Percentiles rank a stretch among this genome's conserved stretches.
phyloP scores from a whole-genome alignment of 2,329 filamentous ascomycete species.

The Triangularia setosa region DNA sequence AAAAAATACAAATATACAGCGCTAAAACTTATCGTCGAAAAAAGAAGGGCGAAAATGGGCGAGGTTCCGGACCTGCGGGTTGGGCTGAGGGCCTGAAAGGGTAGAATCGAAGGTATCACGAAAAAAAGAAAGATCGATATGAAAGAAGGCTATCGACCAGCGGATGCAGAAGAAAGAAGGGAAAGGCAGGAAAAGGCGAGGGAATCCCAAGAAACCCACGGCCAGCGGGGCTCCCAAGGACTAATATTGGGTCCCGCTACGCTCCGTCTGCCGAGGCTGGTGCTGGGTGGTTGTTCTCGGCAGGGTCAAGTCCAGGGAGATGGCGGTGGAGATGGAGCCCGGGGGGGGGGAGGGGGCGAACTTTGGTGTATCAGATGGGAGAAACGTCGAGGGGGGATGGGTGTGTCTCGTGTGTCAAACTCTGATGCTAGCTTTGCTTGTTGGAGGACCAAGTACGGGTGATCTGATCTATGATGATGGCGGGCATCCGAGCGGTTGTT shows the following conservation, averaged over 20 bases:
- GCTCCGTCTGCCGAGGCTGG: conserved; percentile 6
- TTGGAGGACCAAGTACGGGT: too few relatives aligned
- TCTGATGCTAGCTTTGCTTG: conserved; percentile 36
- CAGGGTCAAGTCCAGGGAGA: conserved; percentile 19
- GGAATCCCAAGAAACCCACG: conserved; percentile 22
- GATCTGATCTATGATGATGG: conserved; percentile 50
- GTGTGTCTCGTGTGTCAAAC: conserved; percentile 38
- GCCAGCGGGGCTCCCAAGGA: conserved; percentile 26
- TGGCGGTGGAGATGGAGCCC: conserved; percentile 33
- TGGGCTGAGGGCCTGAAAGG: conserved; percentile 25
- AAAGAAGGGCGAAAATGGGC: conserved; percentile 36
- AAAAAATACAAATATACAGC: conserved; percentile 29
- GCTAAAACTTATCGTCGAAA: conserved; percentile 23
- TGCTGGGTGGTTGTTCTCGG: conserved; percentile 15
- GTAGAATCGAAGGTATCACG: conserved; percentile 27
- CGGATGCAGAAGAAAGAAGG: conserved; percentile 34
- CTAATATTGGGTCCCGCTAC: conserved; percentile 29
- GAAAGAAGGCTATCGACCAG: conserved; percentile 52
- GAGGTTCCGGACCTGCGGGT: conserved; percentile 53
- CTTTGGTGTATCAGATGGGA: conserved; percentile 40
- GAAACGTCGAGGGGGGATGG: conserved; percentile 27
- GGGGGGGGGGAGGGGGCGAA: conserved; percentile 32
- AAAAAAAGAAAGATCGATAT: conserved; percentile 40
- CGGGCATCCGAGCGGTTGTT: conserved; percentile 46
- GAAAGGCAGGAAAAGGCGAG: conserved; percentile 30